Conservation (phyloP, 306 rosid genomes). For the Lathyrus tuberosus region DNA sequence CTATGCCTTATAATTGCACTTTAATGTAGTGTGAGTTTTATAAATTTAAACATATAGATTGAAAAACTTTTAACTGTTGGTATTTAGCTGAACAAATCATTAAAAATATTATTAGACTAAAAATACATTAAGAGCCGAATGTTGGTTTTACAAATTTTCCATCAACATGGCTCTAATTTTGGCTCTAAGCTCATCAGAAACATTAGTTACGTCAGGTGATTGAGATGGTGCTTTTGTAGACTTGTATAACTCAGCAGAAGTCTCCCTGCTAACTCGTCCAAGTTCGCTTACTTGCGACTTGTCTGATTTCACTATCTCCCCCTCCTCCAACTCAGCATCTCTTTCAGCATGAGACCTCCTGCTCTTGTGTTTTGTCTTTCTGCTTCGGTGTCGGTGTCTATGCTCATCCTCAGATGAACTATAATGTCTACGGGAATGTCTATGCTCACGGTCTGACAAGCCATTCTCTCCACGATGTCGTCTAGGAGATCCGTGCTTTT, state of each 20-base stretch:
- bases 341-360: slow-evolving; percentile 42
- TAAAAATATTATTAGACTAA: too few species aligned
- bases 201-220: slow-evolving; percentile 54
- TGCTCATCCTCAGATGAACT: slow-evolving; percentile 55
- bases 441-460: slow-evolving; percentile 46
- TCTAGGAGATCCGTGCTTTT: slow-evolving; percentile 41
- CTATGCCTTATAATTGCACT: too few species aligned
- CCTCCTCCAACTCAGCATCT: slow-evolving; percentile 63
- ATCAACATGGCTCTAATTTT: slow-evolving; percentile 88
- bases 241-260: slow-evolving; percentile 52
- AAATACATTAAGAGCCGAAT: neutral
- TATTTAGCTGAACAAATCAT: too few species aligned
- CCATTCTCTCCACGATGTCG: slow-evolving; percentile 32
- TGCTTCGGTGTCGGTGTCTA: slow-evolving; percentile 35
- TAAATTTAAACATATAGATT: too few species aligned
- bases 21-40: too few species aligned
- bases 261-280: slow-evolving; percentile 57
- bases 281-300: slow-evolving; percentile 48
- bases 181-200: slow-evolving; percentile 82
- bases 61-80: too few species aligned
- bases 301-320: slow-evolving; percentile 64
- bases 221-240: slow-evolving; percentile 56
- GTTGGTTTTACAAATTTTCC: slow-evolving; percentile 54
- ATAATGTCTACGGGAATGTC: slow-evolving; percentile 41
- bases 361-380: slow-evolving; percentile 42